Percentiles rank a stretch among this genome's conserved stretches.
phyloP scores from a whole-genome alignment of 768 basidiomycete genomes.

The Amanita fuliginea region DNA sequence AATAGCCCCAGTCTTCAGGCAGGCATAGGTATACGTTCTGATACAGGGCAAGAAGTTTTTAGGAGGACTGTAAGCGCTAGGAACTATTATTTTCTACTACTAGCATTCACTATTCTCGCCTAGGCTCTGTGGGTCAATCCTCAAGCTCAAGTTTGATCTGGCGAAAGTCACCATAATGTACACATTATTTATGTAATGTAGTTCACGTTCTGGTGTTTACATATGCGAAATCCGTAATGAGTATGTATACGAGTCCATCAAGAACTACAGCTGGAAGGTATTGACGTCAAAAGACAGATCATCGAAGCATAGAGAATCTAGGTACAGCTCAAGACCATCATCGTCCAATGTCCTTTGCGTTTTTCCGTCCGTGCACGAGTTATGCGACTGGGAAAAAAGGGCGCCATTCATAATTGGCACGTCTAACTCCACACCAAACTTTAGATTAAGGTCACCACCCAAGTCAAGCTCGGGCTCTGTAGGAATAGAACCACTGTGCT shows the following conservation, averaged over 20 bases:
- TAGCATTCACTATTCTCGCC: neutral
- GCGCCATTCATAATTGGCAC: neutral
- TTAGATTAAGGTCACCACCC: constrained; percentile 13
- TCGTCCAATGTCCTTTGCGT: constrained; percentile 15
- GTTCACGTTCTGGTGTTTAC: neutral
- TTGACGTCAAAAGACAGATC: constrained; percentile 46
- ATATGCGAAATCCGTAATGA: neutral
- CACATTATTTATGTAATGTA: neutral
- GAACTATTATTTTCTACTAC: neutral
- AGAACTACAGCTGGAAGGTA: constrained; percentile 1
- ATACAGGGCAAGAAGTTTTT: constrained; percentile 37
- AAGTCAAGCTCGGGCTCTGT: constrained; percentile 5
- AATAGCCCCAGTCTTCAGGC: constrained; percentile 54
- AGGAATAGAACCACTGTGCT: neutral
- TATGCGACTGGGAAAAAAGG: neutral
- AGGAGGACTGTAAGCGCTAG: constrained; percentile 36
- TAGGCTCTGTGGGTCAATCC: constrained; percentile 39
- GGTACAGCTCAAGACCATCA: constrained; percentile 48
- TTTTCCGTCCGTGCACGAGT: neutral
- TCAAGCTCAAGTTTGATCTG: constrained; percentile 7
- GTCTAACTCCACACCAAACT: constrained; percentile 11
- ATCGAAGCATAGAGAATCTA: constrained; percentile 69
- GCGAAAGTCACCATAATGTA: neutral
- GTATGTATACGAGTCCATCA: neutral
- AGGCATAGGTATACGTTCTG: constrained; percentile 31